Evolutionary conservation across 2,329 filamentous ascomycete genomes (phyloP).

Genomic region (Pseudogymnoascus sp.): DNA sequence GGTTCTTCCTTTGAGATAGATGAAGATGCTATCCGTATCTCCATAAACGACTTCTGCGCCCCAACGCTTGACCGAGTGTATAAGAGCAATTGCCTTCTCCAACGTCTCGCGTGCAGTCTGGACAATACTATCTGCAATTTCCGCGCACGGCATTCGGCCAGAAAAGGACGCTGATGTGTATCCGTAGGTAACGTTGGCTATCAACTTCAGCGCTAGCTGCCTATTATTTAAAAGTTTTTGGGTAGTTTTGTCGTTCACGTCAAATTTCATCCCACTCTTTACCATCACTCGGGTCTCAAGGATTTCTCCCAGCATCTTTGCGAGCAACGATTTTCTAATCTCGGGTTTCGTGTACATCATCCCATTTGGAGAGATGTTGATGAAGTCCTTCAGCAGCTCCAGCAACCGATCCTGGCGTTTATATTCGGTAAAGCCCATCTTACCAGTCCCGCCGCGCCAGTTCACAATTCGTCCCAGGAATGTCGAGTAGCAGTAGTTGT

Average conservation of each 20-base stretch:
- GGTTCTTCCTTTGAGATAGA: slow-evolving; percentile 80
- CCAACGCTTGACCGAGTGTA: slow-evolving; percentile 83
- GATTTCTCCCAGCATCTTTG: slow-evolving; percentile 95
- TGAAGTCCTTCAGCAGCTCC: slow-evolving; percentile 70
- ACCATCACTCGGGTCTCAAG: slow-evolving; percentile 96
- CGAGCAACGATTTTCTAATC: slow-evolving; percentile 81
- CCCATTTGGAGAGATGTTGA: slow-evolving; percentile 91
- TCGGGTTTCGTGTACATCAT: slow-evolving; percentile 89
- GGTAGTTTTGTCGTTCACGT: slow-evolving; percentile 78
- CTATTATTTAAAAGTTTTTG: slow-evolving; percentile 88
- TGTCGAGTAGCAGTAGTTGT: slow-evolving; percentile 98
- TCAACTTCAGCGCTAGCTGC: slow-evolving; percentile 86
- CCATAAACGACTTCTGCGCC: slow-evolving; percentile 95
- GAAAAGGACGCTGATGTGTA: slow-evolving; percentile 97
- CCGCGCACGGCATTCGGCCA: slow-evolving; percentile 93
- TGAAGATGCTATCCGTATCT: slow-evolving; percentile 91
- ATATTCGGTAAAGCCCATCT: slow-evolving; percentile 92
- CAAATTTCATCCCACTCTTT: slow-evolving; percentile 90
- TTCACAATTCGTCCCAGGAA: slow-evolving; percentile 78
- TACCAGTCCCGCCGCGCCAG: slow-evolving; percentile 77
- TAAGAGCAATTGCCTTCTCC: slow-evolving; percentile 85
- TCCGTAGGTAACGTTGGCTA: slow-evolving; percentile 98
- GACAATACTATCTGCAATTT: slow-evolving; percentile 97
- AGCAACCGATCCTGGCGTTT: slow-evolving; percentile 67
- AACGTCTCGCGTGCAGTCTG: slow-evolving; percentile 92